phyloP scores from a whole-genome alignment of 1,284 basidiomycete species.

The Crepidotus sp. region DNA sequence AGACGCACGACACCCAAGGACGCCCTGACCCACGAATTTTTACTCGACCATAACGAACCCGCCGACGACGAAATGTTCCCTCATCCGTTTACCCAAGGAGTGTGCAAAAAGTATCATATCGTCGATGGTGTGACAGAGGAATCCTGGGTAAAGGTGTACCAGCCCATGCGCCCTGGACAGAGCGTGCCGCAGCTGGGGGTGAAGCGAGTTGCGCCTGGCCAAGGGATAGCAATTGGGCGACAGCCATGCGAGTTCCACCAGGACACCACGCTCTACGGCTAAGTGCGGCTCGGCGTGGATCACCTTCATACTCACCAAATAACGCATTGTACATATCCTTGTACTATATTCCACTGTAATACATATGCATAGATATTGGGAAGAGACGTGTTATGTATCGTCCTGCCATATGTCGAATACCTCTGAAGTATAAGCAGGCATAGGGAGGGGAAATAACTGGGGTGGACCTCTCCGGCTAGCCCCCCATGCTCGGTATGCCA shows the following conservation, averaged over 20 bases:
- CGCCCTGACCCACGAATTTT: slow-evolving; percentile 74
- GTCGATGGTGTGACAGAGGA: slow-evolving; percentile 49
- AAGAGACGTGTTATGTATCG: not conserved
- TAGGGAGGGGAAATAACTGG: not conserved
- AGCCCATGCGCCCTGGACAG: slow-evolving; percentile 22
- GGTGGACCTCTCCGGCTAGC: not conserved
- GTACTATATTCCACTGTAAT: slow-evolving; percentile 4
- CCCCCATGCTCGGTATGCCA: slow-evolving; percentile 20
- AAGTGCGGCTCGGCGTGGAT: not conserved
- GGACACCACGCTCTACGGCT: slow-evolving; percentile 14
- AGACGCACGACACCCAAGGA: slow-evolving; percentile 67
- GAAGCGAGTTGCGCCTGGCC: slow-evolving; percentile 44
- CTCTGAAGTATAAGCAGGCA: not conserved
- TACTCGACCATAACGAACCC: slow-evolving; percentile 31
- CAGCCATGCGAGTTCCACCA: slow-evolving; percentile 62
- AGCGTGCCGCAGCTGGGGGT: slow-evolving; percentile 25
- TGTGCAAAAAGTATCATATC: slow-evolving; percentile 52
- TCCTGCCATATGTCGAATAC: not conserved
- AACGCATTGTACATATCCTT: slow-evolving; percentile 5
- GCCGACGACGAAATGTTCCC: slow-evolving; percentile 61
- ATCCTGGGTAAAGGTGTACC: slow-evolving; percentile 37
- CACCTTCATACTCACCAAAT: not conserved
- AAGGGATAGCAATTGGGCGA: slow-evolving; percentile 61
- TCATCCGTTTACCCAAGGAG: slow-evolving; percentile 55
- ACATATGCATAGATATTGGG: not conserved